Conservation (phyloP, 371 early-diverging fungal species). For the Syncephalis plumigaleata region DNA sequence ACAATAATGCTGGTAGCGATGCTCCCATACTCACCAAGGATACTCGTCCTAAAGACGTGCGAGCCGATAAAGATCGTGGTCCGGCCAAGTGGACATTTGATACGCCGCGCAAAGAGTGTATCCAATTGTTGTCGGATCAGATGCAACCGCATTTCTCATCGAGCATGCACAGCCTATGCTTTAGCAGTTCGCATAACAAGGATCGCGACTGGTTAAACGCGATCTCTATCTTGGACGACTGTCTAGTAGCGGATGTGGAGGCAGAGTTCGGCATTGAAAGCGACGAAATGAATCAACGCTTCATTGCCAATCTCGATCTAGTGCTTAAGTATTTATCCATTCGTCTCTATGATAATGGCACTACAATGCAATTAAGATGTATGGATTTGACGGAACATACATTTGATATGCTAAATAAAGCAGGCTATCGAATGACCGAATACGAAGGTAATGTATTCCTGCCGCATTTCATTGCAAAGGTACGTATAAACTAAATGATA, state of each 20-base stretch:
- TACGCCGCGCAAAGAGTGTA: constrained; percentile 45
- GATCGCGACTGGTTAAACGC: constrained; percentile 55
- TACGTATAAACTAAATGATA: too few species aligned
- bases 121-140: constrained; percentile 37
- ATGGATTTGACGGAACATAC: constrained; percentile 62
- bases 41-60: constrained; percentile 37
- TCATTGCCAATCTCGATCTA: constrained; percentile 49
- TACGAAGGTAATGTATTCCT: constrained; percentile 65
- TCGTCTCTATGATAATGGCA: constrained; percentile 77
- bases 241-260: constrained; percentile 18
- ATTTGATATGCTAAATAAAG: constrained; percentile 34
- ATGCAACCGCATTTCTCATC: constrained; percentile 36
- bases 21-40: constrained; percentile 48
- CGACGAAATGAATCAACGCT: constrained; percentile 27
- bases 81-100: constrained; percentile 57
- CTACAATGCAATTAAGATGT: constrained; percentile 60
- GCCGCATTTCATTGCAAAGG: constrained; percentile 53
- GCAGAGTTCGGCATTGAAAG: constrained; percentile 25
- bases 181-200: constrained; percentile 65
- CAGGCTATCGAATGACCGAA: constrained; percentile 40
- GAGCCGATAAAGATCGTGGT: constrained; percentile 51
- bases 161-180: constrained; percentile 35
- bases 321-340: constrained; percentile 69
- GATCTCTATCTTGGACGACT: constrained; percentile 46
- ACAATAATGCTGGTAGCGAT: constrained; percentile 17